phyloP scores from a whole-genome alignment of 2,329 filamentous ascomycete species.

The Hypoxylon sp. region DNA sequence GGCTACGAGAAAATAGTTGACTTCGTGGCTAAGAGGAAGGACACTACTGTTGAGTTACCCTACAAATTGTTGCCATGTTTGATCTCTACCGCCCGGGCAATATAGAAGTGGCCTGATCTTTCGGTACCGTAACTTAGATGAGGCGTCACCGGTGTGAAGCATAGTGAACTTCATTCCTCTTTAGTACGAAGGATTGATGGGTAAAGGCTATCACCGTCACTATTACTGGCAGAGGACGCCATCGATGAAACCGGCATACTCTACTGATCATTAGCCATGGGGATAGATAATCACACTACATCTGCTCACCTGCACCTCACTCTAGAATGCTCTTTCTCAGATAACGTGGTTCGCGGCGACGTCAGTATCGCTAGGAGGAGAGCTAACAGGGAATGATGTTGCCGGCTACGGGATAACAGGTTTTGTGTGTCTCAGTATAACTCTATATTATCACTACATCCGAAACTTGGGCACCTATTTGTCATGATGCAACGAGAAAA shows the following conservation, averaged over 20 bases:
- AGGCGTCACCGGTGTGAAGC: background rate
- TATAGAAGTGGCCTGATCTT: constrained; percentile 2
- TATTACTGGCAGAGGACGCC: background rate
- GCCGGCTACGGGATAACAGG: background rate
- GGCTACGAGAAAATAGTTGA: background rate
- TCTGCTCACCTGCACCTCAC: no score
- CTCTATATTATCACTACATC: background rate
- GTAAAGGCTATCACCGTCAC: background rate
- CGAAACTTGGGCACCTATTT: background rate
- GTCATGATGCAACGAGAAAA: background rate
- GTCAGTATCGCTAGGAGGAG: background rate
- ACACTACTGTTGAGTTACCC: background rate
- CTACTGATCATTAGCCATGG: no score
- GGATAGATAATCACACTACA: no score
- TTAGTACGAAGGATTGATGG: background rate
- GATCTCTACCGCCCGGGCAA: background rate
- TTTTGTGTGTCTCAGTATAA: no score
- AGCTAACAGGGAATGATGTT: background rate
- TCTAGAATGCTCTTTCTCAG: no score
- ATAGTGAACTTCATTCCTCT: background rate
- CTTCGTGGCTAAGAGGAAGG: background rate
- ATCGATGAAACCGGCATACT: background rate
- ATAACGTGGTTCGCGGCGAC: background rate
- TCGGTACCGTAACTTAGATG: background rate
- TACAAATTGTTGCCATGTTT: constrained; percentile 5